Evolutionary conservation across 345 rosid species (phyloP), one percentile per base, ranked within the genome.

Genomic region (Salix udensis): DNA sequence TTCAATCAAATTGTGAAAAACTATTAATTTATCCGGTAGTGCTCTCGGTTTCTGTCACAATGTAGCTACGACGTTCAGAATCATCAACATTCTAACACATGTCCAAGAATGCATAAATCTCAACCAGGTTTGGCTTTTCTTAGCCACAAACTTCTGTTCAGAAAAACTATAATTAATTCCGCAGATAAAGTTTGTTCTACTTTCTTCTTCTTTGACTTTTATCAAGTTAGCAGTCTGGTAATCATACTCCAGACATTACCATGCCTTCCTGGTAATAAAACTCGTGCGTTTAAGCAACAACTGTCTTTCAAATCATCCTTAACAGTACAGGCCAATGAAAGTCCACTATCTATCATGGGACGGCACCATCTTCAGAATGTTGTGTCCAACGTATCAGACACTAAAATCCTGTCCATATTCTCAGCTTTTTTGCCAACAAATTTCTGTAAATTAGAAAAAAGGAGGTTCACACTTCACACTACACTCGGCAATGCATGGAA

Each of bases 311-410:
- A 34, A 34, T 12, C 30, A 7, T 53, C 42, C 39, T 7, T 2
- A 2, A 15, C 39, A 13, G 28, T 15, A 66, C 6, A 52, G 60
- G 52, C 65, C 67, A 68, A 70, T 67, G 77, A 42, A 42, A 28
- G 28, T 26, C 72, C 84, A 72, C 77, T 78, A 70, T 31, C 64
- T 28, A 28, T 21, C 30, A 55, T 76, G 76, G 84, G 84, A 73
- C 68, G 81, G 83, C 79, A 28, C 26, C 78, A 19, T 68, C 42
- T 39, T 39, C 67, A 48, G 61, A 46, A 68, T n/a, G 52, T 36
- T 44, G 74, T 36, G 73, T 68, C 75, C 77, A 40, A 61, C 72
- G 6, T 61, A 62, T 70, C 31, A 44, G n/a, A 31, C 18, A 64
- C 34, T 58, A 65, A 19, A 70, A 40, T 48, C 44, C 31, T 44